Evolutionary conservation across 306 rosid genomes (phyloP), one percentile per base, ranked within the genome.

Genomic region (Morella rubra): DNA sequence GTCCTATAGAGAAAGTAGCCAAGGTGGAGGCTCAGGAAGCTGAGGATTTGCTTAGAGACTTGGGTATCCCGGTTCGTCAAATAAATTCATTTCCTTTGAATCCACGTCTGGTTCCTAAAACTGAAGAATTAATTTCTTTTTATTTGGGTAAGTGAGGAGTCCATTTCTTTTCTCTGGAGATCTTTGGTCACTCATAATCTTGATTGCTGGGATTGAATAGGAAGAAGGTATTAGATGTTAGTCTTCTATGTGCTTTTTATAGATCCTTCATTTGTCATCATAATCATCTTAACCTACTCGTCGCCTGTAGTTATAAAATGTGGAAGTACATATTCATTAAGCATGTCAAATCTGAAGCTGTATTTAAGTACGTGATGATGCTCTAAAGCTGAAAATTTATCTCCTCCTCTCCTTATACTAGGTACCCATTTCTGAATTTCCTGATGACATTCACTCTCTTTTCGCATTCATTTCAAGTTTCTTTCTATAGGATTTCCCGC

Each of bases 1-100:
- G 97, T 77, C 98, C 96, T 40, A 92, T 95, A 41, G 99, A 92
- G 86, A 88, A 95, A 85, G 97, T 95, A 27, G 99, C 99, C 55
- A 85, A 87, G 61, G 59, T 85, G 49, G 99, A 95, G 81, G 85
- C 97, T 77, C 83, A 81, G 22, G 93, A 90, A 81, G 97, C 99
- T 19, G 96, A 88, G 76, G 86, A 58, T 69, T 90, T 95, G 85
- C 96, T 95, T 41, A 76, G 59, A 74, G 85, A 89, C 84, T 84
- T 95, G 90, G 99, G 95, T 53, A 90, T 95, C 82, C 90, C 88
- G 92, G 99, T 95, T 80, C 74, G 45, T 80, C 72, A 49, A 9
- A 46, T 55, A n/a, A 49, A 37, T 60, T 52, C 47, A n/a, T 70
- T 81, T 70, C 51, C 76, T 79, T 32, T 32, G 37, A 32, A 32